Evolutionary conservation across 495 filamentous ascomycete species (phyloP).

Genomic region (Thozetella sp.): DNA sequence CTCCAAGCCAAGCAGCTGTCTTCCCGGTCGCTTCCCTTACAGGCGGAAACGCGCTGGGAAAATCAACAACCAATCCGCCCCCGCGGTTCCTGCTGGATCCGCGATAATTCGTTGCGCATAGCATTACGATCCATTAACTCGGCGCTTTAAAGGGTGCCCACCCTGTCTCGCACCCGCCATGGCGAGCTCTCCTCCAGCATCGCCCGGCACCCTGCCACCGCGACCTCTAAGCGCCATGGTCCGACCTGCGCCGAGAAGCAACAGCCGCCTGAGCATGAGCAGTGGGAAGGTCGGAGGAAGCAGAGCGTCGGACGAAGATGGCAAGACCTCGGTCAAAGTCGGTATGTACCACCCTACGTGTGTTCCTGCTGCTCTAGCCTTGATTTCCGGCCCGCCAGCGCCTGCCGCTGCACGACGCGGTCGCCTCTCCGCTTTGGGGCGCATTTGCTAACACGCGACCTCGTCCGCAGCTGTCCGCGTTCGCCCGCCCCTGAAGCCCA

Average conservation of each 20-base stretch:
- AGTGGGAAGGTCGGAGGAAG: conserved; percentile 80
- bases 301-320: conserved; percentile 90
- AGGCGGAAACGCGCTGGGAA: not conserved
- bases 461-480: conserved; percentile 79
- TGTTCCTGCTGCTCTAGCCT: not conserved
- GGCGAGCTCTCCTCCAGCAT: conserved; percentile 58
- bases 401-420: not conserved
- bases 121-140: not conserved
- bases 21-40: not conserved
- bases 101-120: not conserved
- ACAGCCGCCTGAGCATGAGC: conserved; percentile 86
- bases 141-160: conserved; percentile 19
- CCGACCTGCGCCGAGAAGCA: conserved; percentile 73
- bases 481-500: conserved; percentile 80
- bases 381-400: not conserved
- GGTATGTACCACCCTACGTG: conserved; percentile 64
- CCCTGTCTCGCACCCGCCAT: conserved; percentile 33
- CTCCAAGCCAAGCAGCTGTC: not conserved
- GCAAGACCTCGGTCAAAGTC: conserved; percentile 97
- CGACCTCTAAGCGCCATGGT: conserved; percentile 89
- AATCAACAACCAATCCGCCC: not conserved
- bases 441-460: conserved; percentile 4
- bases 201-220: conserved; percentile 50
- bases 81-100: not conserved
- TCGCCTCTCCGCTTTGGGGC: too few species aligned